Evolutionary conservation across 768 basidiomycete genomes (phyloP).

Genomic region (Boletellus ananiceps): DNA sequence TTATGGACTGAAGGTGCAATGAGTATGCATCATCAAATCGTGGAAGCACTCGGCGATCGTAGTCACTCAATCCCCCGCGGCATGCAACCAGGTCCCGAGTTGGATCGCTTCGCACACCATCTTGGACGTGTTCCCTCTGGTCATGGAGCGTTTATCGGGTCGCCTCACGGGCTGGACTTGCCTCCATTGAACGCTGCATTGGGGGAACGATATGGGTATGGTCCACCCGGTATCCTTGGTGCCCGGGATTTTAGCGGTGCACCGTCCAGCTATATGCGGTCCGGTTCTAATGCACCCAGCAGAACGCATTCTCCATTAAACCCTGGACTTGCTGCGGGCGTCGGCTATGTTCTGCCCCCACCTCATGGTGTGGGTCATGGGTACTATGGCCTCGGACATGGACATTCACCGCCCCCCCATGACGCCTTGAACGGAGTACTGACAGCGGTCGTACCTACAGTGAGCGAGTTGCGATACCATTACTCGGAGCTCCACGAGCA

Average conservation of each 20-base stretch:
- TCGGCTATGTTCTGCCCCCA: constrained; percentile 41
- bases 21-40: constrained; percentile 34
- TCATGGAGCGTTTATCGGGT: constrained; percentile 33
- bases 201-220: constrained; percentile 36
- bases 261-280: constrained; percentile 56
- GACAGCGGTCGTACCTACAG: constrained; percentile 37
- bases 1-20: constrained; percentile 33
- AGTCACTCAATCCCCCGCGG: constrained; percentile 31
- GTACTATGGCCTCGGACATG: constrained; percentile 37
- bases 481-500: constrained; percentile 61
- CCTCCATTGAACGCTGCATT: constrained; percentile 51
- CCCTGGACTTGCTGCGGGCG: constrained; percentile 38
- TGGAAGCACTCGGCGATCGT: constrained; percentile 32
- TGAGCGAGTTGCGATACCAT: constrained; percentile 66
- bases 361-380: constrained; percentile 35
- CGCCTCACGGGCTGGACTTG: constrained; percentile 52
- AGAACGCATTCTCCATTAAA: constrained; percentile 68
- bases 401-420: constrained; percentile 33
- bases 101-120: constrained; percentile 33
- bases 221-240: constrained; percentile 30
- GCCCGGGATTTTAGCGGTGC: constrained; percentile 35
- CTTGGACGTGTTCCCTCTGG: constrained; percentile 33
- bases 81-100: constrained; percentile 26
- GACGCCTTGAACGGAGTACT: constrained; percentile 28
- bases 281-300: constrained; percentile 63